Evolutionary conservation across 495 filamentous ascomycete genomes (phyloP), one percentile per base, ranked within the genome.

Genomic region (Tricharina praecox): DNA sequence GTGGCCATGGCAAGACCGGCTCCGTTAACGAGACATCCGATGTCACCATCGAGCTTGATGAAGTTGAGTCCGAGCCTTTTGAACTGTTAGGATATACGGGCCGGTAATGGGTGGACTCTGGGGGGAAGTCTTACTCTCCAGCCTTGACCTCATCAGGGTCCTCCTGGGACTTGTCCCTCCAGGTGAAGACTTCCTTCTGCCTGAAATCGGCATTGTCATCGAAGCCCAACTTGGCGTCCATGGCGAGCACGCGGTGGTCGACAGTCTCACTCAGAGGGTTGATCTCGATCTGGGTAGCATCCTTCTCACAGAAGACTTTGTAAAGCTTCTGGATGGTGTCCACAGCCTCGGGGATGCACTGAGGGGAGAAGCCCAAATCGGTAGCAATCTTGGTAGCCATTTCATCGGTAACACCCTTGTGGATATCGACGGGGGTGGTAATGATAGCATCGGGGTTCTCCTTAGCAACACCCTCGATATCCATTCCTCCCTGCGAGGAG

Each of bases 31-130:
- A 97, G 72, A 71, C 90, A 97, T 63, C 90, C 90, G 64, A 97
- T 97, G 65, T 97, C 90, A 63, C 90, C 90, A 65, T 94, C 92
- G 36, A 97, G 79, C 75, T 97, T 97, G 74, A 97, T 97, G 72
- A 97, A 97, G 76, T 97, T 97, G 46, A 97, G 72, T 47, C 86
- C 87, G 57, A 71, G 66, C 48, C 72, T 75, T 49, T 44, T 23
- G 10, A 18, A 25, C 32, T 11, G 16, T 15, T 32, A 32, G 28
- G 13, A 7, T 32, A 32, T 7, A 13, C 7, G 7, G 7, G 28
- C 13, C 28, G 13, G 7, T 23, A 23, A 15, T 25, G 15, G 23
- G n/a, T n/a, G n/a, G n/a, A n/a, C n/a, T n/a, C 19, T 16, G 15
- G 23, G 19, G 41, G 30, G 20, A 15, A 48, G 21, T 54, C 70